A percentile compares a stretch with the other conserved stretches of the same genome.
Conservation (phyloP, 1,139 yeast species). For the Pneumocystis oryctolagi region DNA sequence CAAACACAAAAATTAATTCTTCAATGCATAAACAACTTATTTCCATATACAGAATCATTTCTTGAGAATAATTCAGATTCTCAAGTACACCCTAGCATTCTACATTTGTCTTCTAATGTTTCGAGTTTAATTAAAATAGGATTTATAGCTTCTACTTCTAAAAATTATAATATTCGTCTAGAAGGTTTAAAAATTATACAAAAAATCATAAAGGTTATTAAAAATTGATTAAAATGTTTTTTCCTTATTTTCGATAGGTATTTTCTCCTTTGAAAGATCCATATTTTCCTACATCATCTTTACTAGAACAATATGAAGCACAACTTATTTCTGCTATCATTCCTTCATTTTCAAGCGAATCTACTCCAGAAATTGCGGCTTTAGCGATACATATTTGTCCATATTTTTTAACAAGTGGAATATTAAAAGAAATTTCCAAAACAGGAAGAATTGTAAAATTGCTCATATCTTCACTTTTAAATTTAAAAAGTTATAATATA, state of each 20-base stretch:
- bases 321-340: conserved; percentile 80
- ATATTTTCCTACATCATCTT: conserved; percentile 51
- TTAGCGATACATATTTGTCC: conserved; percentile 71
- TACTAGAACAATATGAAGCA: conserved; percentile 86
- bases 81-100: conserved; percentile 4
- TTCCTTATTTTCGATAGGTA: conserved; percentile 2
- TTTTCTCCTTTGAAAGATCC: conserved; percentile 50
- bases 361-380: conserved; percentile 59
- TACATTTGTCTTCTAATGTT: conserved; percentile 35
- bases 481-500: conserved; percentile 20
- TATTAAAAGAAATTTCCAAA: conserved; percentile 34
- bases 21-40: conserved; percentile 39
- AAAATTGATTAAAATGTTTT: not conserved
- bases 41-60: conserved; percentile 29
- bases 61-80: not conserved
- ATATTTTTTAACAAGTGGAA: conserved; percentile 48
- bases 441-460: conserved; percentile 52
- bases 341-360: conserved; percentile 70
- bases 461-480: conserved; percentile 53
- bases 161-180: conserved; percentile 45
- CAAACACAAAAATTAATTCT: conserved; percentile 50
- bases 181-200: conserved; percentile 58
- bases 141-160: conserved; percentile 67
- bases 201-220: conserved; percentile 31
- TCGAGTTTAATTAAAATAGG: conserved; percentile 70